These are phyloP conservation scores for Hypholoma fasciculare DNA, from an alignment of 768 basidiomycete species.

Conservation along the genomic window DNA sequence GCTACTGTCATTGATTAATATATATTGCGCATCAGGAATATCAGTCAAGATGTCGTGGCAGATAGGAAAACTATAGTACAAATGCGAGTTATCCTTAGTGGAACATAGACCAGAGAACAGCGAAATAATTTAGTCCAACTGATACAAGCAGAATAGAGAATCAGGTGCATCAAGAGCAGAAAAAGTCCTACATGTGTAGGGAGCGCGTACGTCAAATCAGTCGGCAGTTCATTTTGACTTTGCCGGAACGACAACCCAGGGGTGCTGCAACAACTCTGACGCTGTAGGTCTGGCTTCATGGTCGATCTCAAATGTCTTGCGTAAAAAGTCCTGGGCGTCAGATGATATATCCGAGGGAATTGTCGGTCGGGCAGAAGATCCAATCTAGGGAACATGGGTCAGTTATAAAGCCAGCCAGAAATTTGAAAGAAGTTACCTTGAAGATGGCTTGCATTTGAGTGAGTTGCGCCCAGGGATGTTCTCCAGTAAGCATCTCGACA, in stretches of 20 bases:
- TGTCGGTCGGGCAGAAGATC: constrained; percentile 82
- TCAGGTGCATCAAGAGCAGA: background rate
- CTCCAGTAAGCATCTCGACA: constrained; percentile 96
- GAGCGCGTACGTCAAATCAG: background rate
- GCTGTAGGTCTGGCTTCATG: constrained; percentile 82
- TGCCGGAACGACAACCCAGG: constrained; percentile 58
- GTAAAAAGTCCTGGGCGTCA: constrained; percentile 87
- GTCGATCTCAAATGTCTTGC: constrained; percentile 83
- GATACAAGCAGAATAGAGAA: background rate
- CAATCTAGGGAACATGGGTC: constrained; percentile 59
- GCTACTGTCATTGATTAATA: background rate
- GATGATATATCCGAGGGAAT: constrained; percentile 90
- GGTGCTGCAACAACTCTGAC: constrained; percentile 68
- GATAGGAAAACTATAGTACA: constrained; percentile 5
- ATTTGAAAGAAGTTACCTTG: constrained; percentile 56
- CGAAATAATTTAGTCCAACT: constrained; percentile 21
- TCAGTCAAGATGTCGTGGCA: background rate
- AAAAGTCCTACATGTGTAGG: background rate
- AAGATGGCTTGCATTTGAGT: constrained; percentile 99
- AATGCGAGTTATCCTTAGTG: constrained; percentile 4
- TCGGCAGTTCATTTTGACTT: constrained; percentile 5
- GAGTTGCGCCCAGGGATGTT: constrained; percentile 93
- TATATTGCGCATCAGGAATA: constrained; percentile 5
- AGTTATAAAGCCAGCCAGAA: background rate
- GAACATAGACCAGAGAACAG: constrained; percentile 6